phyloP scores from a whole-genome alignment of 2,329 filamentous ascomycete species.

The Blastomyces emzantsi region DNA sequence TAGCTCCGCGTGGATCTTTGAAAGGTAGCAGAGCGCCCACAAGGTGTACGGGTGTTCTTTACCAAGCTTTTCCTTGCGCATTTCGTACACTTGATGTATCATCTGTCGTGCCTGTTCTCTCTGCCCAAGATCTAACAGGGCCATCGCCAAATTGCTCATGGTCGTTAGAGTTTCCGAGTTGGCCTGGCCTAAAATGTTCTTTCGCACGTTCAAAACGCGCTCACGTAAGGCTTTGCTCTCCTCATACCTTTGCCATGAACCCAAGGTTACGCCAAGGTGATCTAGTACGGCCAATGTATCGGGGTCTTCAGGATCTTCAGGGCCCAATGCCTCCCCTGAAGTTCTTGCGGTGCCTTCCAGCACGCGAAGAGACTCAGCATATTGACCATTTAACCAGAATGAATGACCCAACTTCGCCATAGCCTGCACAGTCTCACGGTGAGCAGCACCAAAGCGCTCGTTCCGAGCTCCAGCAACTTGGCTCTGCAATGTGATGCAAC shows the following conservation, averaged over 20 bases:
- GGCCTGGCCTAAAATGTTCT: slow-evolving; percentile 17
- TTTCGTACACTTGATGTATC: slow-evolving; percentile 17
- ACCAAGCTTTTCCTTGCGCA: slow-evolving; percentile 20
- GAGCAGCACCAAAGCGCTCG: slow-evolving; percentile 17
- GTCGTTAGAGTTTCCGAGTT: slow-evolving; percentile 19
- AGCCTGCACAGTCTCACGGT: slow-evolving; percentile 23
- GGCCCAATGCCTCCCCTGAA: slow-evolving; percentile 18
- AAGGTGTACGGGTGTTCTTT: slow-evolving; percentile 30
- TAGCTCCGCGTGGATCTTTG: slow-evolving; percentile 20
- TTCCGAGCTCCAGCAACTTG: slow-evolving; percentile 13
- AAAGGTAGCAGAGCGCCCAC: slow-evolving; percentile 26
- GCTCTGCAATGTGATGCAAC: slow-evolving; percentile 16
- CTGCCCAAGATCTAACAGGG: slow-evolving; percentile 13
- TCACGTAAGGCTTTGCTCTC: slow-evolving; percentile 16
- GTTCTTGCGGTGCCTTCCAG: slow-evolving; percentile 17
- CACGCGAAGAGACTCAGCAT: slow-evolving; percentile 16
- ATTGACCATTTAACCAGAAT: slow-evolving; percentile 17
- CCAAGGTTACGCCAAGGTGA: slow-evolving; percentile 13
- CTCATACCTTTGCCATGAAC: slow-evolving; percentile 14
- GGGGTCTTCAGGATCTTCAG: slow-evolving; percentile 22
- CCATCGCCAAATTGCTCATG: slow-evolving; percentile 19
- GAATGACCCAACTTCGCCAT: slow-evolving; percentile 26
- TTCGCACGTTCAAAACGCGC: slow-evolving; percentile 16
- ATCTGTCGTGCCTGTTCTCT: slow-evolving; percentile 16
- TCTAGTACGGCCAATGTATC: slow-evolving; percentile 21